These are phyloP conservation scores for Xylaria scruposa DNA, from an alignment of 495 filamentous ascomycete species.

Conservation along the genomic window DNA sequence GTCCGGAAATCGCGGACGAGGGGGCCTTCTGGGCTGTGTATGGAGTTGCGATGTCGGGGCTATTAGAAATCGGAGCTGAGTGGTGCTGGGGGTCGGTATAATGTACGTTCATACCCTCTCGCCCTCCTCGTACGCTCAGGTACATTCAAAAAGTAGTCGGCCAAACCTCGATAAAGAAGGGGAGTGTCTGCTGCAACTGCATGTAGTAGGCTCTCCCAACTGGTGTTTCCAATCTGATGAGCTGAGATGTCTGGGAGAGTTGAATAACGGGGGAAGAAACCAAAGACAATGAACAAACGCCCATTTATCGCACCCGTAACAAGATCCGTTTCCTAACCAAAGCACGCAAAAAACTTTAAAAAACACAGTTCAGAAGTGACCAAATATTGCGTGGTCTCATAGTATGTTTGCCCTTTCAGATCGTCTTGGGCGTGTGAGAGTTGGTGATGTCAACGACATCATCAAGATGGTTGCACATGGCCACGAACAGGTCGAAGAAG, in stretches of 20 bases:
- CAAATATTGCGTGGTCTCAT: slow-evolving; percentile 29
- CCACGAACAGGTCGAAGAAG: slow-evolving; percentile 97
- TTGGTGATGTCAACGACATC: slow-evolving; percentile 75
- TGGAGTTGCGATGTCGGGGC: slow-evolving; percentile 39
- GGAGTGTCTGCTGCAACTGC: slow-evolving; percentile 44
- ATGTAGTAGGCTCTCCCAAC: slow-evolving; percentile 49
- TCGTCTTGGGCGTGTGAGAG: slow-evolving; percentile 56
- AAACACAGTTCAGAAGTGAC: slow-evolving; percentile 34
- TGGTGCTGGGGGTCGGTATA: slow-evolving; percentile 40
- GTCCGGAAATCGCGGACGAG: neutral
- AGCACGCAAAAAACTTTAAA: slow-evolving; percentile 21
- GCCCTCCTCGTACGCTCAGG: slow-evolving; percentile 43
- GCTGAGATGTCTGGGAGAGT: slow-evolving; percentile 44
- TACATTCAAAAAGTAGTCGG: slow-evolving; percentile 50
- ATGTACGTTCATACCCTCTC: slow-evolving; percentile 45
- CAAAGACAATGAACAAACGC: slow-evolving; percentile 42
- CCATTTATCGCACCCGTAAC: slow-evolving; percentile 31
- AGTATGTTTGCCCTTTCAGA: slow-evolving; percentile 46
- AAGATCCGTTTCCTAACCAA: slow-evolving; percentile 36
- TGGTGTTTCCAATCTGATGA: slow-evolving; percentile 58
- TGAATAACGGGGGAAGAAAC: slow-evolving; percentile 44
- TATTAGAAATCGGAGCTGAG: slow-evolving; percentile 40
- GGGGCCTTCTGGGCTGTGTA: slow-evolving; percentile 25
- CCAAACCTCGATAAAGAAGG: slow-evolving; percentile 57
- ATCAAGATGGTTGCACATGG: slow-evolving; percentile 96